Evolutionary conservation across 129 eudicot genomes (phyloP).

Genomic region (Saussurea involucrata): DNA sequence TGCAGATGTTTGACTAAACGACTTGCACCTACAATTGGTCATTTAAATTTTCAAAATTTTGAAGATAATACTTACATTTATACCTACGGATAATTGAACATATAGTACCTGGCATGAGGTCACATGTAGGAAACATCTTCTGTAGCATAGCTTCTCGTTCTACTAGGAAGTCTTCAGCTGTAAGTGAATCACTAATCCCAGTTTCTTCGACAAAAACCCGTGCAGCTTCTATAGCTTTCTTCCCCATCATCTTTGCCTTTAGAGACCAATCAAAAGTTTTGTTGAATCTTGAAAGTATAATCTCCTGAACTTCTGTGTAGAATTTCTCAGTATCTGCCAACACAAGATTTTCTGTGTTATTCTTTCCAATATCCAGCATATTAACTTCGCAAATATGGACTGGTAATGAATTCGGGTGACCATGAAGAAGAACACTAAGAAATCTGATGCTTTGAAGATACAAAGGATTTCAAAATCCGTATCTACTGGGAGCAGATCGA

Average conservation of each 20-base stretch:
- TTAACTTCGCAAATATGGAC: conserved; percentile 5
- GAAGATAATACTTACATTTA: not conserved
- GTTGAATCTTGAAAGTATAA: conserved; percentile 76
- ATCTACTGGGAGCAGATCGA: not conserved
- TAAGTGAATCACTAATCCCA: conserved; percentile 73
- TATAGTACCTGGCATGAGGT: conserved; percentile 89
- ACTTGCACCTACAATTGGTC: conserved; percentile 56
- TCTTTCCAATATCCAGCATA: not conserved
- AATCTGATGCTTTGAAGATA: not conserved
- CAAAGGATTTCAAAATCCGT: not conserved
- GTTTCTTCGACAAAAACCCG: conserved; percentile 89
- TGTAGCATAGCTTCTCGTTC: conserved; percentile 85
- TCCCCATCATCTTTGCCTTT: conserved; percentile 98
- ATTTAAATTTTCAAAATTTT: not conserved
- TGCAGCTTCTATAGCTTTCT: conserved; percentile 96
- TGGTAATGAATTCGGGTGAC: not conserved
- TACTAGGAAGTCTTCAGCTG: conserved; percentile 76
- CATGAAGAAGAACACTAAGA: not conserved
- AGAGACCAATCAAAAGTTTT: conserved; percentile 98
- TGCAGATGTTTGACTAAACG: conserved; percentile 78
- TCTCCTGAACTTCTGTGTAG: conserved; percentile 96
- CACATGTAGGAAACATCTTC: conserved; percentile 74
- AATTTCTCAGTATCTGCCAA: conserved; percentile 88
- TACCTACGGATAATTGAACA: not conserved
- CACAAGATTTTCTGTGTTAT: conserved; percentile 18